These are phyloP conservation scores for Floccularia luteovirens DNA, from an alignment of 768 basidiomycete genomes.

Conservation along the genomic window DNA sequence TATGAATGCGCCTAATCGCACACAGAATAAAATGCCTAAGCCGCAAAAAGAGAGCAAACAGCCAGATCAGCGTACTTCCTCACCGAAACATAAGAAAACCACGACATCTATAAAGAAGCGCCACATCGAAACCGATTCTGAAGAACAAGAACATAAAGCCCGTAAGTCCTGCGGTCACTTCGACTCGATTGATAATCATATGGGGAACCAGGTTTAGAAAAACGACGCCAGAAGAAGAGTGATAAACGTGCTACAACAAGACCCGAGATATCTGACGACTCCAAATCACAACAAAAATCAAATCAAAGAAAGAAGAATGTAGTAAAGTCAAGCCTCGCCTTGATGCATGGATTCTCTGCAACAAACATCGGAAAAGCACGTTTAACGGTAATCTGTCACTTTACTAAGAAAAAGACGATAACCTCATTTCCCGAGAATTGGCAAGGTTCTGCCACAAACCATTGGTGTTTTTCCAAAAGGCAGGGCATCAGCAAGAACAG, in stretches of 20 bases:
- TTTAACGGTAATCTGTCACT: slow-evolving; percentile 1
- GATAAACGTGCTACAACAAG: neutral
- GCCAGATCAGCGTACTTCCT: neutral
- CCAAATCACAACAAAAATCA: neutral
- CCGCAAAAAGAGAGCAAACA: neutral
- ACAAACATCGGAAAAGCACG: neutral
- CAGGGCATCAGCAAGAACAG: neutral
- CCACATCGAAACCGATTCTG: neutral
- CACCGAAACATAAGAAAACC: no score
- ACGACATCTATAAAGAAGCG: neutral
- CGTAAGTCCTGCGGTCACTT: neutral
- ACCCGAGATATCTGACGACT: neutral
- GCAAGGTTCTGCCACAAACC: neutral
- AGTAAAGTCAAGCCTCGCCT: neutral
- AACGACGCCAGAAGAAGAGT: neutral
- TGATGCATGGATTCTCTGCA: slow-evolving; percentile 3
- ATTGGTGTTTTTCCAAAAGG: slow-evolving; percentile 1
- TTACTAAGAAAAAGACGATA: neutral
- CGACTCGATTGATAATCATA: neutral
- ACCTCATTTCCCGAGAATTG: neutral
- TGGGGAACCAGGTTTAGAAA: neutral
- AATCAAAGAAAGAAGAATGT: neutral
- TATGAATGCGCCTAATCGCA: neutral
- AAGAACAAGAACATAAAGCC: neutral
- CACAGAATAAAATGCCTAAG: neutral